A percentile compares a stretch with the other conserved stretches of the same genome.
Evolutionary conservation across 192 early-diverging fungal genomes (phyloP).

Genomic region (Coemansia umbellata): DNA sequence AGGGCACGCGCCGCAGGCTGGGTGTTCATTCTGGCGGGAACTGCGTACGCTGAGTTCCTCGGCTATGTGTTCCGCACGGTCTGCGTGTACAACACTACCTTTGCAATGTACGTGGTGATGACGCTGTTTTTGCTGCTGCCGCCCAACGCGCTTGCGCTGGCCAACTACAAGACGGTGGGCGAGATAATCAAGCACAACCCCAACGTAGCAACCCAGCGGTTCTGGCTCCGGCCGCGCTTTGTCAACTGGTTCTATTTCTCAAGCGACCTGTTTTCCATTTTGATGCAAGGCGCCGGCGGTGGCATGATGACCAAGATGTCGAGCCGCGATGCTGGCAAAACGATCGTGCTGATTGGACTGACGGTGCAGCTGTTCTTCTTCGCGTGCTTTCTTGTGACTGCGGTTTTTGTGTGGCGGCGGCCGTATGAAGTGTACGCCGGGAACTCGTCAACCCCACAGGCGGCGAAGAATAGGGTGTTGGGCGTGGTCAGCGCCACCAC

Average conservation of each 20-base stretch:
- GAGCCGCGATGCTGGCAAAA: slow-evolving; percentile 26
- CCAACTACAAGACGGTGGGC: slow-evolving; percentile 36
- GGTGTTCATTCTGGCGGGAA: slow-evolving; percentile 33
- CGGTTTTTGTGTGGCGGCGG: slow-evolving; percentile 22
- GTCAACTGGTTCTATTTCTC: slow-evolving; percentile 51
- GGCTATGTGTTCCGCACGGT: slow-evolving; percentile 36
- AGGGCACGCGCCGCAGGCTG: slow-evolving; percentile 21
- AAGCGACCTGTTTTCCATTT: slow-evolving; percentile 45
- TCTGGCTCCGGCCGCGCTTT: slow-evolving; percentile 32
- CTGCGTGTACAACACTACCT: slow-evolving; percentile 35
- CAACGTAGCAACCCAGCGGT: background rate
- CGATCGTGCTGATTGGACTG: slow-evolving; percentile 41
- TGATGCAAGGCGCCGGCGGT: slow-evolving; percentile 46
- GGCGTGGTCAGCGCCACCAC: slow-evolving; percentile 27
- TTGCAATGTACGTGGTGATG: slow-evolving; percentile 34
- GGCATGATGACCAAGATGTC: slow-evolving; percentile 30
- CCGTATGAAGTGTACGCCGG: slow-evolving; percentile 15
- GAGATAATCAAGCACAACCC: slow-evolving; percentile 18
- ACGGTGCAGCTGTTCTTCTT: slow-evolving; percentile 45
- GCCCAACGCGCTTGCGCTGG: slow-evolving; percentile 31
- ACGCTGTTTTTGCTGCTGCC: slow-evolving; percentile 38
- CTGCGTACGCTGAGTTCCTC: slow-evolving; percentile 23
- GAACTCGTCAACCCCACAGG: slow-evolving; percentile 5
- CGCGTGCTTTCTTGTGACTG: slow-evolving; percentile 31
- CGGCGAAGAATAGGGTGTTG: slow-evolving; percentile 33